phyloP scores from a whole-genome alignment of 768 basidiomycete genomes.

The Lactifluus rugatus region DNA sequence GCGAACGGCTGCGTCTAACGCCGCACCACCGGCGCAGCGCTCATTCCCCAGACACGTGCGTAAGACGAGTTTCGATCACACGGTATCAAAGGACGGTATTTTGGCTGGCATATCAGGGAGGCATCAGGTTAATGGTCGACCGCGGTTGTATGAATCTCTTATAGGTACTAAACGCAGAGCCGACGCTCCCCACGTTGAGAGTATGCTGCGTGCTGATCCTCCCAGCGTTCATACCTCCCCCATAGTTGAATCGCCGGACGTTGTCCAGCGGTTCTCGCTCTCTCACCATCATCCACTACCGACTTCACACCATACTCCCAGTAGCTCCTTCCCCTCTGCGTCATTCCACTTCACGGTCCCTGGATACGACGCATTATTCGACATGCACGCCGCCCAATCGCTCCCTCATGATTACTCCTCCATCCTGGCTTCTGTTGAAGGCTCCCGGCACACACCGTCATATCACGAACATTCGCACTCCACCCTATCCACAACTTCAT shows the following conservation, averaged over 20 bases:
- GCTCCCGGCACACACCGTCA: constrained; percentile 18
- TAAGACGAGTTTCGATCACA: constrained; percentile 94
- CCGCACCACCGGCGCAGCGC: constrained; percentile 32
- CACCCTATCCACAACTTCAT: constrained; percentile 25
- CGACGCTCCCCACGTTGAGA: constrained; percentile 71
- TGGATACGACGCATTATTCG: constrained; percentile 48
- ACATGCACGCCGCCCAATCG: constrained; percentile 25
- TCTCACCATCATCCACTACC: constrained; percentile 22
- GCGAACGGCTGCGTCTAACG: constrained; percentile 27
- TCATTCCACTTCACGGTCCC: constrained; percentile 68
- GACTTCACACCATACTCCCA: constrained; percentile 26
- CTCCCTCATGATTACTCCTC: constrained; percentile 28
- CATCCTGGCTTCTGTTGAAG: constrained; percentile 19
- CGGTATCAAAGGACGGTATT: constrained; percentile 60
- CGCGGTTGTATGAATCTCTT: constrained; percentile 52
- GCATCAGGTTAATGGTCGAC: constrained; percentile 75
- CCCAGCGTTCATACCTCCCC: constrained; percentile 27
- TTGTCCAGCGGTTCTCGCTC: constrained; percentile 19
- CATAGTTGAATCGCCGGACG: constrained; percentile 13
- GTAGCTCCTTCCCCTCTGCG: constrained; percentile 53
- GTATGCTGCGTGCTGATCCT: constrained; percentile 70
- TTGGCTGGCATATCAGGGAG: constrained; percentile 51
- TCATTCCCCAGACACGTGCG: constrained; percentile 77
- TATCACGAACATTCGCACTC: constrained; percentile 22
- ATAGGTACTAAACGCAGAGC: constrained; percentile 72